phyloP scores from a whole-genome alignment of 257 asterid genomes.

The Solanum dulcamara region DNA sequence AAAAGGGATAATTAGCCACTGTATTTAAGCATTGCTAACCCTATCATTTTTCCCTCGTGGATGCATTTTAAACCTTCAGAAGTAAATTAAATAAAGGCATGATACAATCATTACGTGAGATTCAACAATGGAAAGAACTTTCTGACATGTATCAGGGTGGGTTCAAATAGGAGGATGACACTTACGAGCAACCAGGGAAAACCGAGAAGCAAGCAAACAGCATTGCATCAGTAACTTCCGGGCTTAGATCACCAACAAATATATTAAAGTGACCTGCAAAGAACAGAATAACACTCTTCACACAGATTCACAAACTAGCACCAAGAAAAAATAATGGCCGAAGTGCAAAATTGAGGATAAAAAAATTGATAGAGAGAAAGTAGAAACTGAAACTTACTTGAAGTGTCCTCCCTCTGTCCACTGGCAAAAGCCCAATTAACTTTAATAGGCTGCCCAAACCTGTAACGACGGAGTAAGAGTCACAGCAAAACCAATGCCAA shows the following conservation, averaged over 20 bases:
- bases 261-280: slow-evolving; percentile 69
- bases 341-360: neutral
- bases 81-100: neutral
- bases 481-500: neutral
- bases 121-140: neutral
- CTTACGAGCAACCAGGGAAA: slow-evolving; percentile 82
- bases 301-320: neutral
- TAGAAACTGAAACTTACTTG: slow-evolving; percentile 33
- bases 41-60: neutral
- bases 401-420: slow-evolving; percentile 93
- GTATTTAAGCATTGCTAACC: neutral
- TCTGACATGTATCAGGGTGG: neutral
- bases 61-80: neutral
- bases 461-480: slow-evolving; percentile 15
- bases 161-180: neutral
- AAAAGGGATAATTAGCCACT: neutral
- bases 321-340: neutral
- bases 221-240: slow-evolving; percentile 95
- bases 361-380: neutral
- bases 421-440: slow-evolving; percentile 94
- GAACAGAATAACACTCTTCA: neutral
- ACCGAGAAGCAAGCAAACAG: slow-evolving; percentile 71
- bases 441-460: slow-evolving; percentile 98
- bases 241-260: slow-evolving; percentile 95
- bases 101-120: neutral